Evolutionary conservation across 2,329 filamentous ascomycete genomes (phyloP).

Genomic region (Ophiocordyceps unilateralis): DNA sequence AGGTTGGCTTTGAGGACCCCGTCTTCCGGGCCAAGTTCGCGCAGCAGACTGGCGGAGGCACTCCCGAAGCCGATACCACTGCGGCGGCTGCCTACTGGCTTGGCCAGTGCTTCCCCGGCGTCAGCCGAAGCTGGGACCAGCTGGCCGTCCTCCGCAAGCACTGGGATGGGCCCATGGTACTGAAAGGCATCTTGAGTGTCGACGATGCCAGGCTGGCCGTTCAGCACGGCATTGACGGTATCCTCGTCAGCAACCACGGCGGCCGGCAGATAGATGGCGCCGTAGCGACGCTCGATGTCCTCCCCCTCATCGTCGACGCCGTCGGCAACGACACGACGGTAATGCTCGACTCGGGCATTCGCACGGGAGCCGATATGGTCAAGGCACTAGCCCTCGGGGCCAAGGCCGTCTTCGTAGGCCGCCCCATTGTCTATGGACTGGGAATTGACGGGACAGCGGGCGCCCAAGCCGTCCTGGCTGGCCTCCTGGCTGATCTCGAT

Average conservation of each 20-base stretch:
- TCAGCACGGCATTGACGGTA: slow-evolving; percentile 18
- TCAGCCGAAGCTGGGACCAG: slow-evolving; percentile 40
- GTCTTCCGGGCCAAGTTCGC: slow-evolving; percentile 29
- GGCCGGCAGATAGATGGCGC: slow-evolving; percentile 23
- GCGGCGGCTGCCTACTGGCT: slow-evolving; percentile 36
- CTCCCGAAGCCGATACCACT: slow-evolving; percentile 28
- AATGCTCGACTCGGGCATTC: slow-evolving; percentile 27
- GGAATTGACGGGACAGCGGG: slow-evolving; percentile 22
- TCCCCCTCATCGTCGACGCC: slow-evolving; percentile 26
- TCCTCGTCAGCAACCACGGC: slow-evolving; percentile 25
- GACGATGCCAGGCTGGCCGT: slow-evolving; percentile 22
- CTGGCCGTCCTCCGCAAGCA: slow-evolving; percentile 37
- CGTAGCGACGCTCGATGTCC: slow-evolving; percentile 35
- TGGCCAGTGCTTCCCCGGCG: slow-evolving; percentile 27
- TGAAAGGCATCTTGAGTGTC: slow-evolving; percentile 23
- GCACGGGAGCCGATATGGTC: slow-evolving; percentile 21
- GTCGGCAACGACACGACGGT: slow-evolving; percentile 41
- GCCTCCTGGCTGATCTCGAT: slow-evolving; percentile 25
- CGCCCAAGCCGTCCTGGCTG: slow-evolving; percentile 34
- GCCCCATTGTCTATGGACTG: slow-evolving; percentile 20
- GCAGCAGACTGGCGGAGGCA: slow-evolving; percentile 21
- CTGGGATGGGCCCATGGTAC: slow-evolving; percentile 36
- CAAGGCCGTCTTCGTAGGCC: slow-evolving; percentile 24
- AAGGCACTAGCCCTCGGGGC: slow-evolving; percentile 24
- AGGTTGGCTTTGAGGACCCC: slow-evolving; percentile 49